Evolutionary conservation across 768 basidiomycete species (phyloP).

Genomic region (Kwoniella dendrophila): DNA sequence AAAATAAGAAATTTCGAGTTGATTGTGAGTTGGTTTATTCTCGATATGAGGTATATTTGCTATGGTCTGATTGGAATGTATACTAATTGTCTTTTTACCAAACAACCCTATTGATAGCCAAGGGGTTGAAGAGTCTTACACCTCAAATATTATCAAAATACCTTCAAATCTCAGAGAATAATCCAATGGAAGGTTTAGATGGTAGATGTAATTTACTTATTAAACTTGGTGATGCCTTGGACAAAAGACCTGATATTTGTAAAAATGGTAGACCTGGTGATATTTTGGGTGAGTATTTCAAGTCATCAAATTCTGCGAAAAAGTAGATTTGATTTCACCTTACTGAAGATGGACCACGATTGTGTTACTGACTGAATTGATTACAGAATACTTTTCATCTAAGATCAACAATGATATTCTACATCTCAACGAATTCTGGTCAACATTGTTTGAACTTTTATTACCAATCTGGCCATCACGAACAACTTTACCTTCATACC

Average conservation of each 20-base stretch:
- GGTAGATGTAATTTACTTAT: constrained; percentile 78
- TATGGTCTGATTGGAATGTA: too few species aligned
- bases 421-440: constrained; percentile 78
- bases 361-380: too few species aligned
- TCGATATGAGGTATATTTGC: constrained; percentile 1
- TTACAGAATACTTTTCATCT: constrained; percentile 23
- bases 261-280: constrained; percentile 74
- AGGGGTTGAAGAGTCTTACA: constrained; percentile 69
- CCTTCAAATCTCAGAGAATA: constrained; percentile 74
- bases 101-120: too few species aligned
- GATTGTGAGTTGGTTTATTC: constrained; percentile 65
- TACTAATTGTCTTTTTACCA: too few species aligned
- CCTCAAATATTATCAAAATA: constrained; percentile 64
- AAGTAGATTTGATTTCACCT: too few species aligned
- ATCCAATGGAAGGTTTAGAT: constrained; percentile 87
- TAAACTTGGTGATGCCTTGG: constrained; percentile 73
- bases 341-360: too few species aligned
- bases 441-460: constrained; percentile 76
- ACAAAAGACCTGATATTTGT: constrained; percentile 68
- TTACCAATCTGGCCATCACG: constrained; percentile 87
- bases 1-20: constrained; percentile 68
- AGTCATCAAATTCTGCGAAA: too few species aligned
- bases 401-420: constrained; percentile 57
- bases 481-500: constrained; percentile 61
- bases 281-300: constrained; percentile 66